Base-by-base conservation (phyloP, 2,329 filamentous ascomycete species). In the Cytospora leucostoma region DNA sequence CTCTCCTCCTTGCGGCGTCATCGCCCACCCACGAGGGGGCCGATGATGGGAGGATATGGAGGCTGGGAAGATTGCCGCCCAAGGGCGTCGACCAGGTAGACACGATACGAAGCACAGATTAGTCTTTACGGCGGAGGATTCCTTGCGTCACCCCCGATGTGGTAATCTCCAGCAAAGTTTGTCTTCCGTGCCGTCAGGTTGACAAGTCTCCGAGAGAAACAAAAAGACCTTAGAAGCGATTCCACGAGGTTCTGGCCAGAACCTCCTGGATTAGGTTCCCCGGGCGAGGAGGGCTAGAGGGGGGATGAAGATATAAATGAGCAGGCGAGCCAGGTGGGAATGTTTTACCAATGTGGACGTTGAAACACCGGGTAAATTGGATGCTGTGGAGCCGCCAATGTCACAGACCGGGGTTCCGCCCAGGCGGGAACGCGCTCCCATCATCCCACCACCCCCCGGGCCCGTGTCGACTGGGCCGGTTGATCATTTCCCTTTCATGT, bases 341-440 rank as follows among this genome's bases (percentile, higher is more conserved):
- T n/a, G 27, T 33, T 19, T 21, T 40, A 7, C 17, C 17, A 15
- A 4, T 44, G 44, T 19, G 44, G 44, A 15, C 12, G 58, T 51
- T 19, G 19, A 55, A 52, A 52, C 59, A 44, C 51, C 59, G 54
- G 59, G 54, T 61, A 61, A 55, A 61, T 61, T 61, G 59, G 59
- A 47, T n/a, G 38, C 19, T 55, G 59, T 61, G 59, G 59, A 54
- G 59, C 54, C 38, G 11, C 40, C 38, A 33, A 35, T 60, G 50
- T 44, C 35, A 55, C 58, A 54, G 51, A 37, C 50, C 27, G 38
- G 51, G 49, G 40, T 19, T 50, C 49, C 38, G 51, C 38, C 59
- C 38, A 15, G 40, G 51, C 38, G 59, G 54, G 51, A 59, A 52
- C 54, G 59, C 38, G 27, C 38, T 53, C 59, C 32, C 51, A 50